A percentile compares a stretch with the other conserved stretches of the same genome.
phyloP scores from a whole-genome alignment of 163 green algal genomes.

The Scenedesmus sp. region DNA sequence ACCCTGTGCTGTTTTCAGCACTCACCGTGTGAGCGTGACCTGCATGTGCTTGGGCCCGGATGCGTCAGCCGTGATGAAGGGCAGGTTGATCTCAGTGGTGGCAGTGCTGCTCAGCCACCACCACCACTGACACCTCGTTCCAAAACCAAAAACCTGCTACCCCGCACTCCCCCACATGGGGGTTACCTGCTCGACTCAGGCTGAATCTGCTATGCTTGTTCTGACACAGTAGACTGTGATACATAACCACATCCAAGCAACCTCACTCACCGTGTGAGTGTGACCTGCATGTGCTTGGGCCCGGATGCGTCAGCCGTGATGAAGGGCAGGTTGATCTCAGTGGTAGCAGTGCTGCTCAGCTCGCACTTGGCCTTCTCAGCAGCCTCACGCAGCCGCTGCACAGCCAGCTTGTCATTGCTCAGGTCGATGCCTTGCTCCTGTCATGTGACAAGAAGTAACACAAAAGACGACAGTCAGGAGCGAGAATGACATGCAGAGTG shows the following conservation, averaged over 20 bases:
- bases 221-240: too few relatives aligned
- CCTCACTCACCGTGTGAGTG: slow-evolving; percentile 61
- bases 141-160: too few relatives aligned
- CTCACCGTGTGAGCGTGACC: neutral
- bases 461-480: neutral
- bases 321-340: slow-evolving; percentile 92
- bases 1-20: too few relatives aligned
- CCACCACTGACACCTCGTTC: too few relatives aligned
- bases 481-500: too few relatives aligned
- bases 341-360: slow-evolving; percentile 79
- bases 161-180: too few relatives aligned
- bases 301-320: slow-evolving; percentile 87
- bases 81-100: too few relatives aligned
- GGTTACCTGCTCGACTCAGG: too few relatives aligned
- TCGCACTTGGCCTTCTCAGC: slow-evolving; percentile 92
- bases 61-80: neutral
- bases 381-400: slow-evolving; percentile 91
- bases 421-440: slow-evolving; percentile 88
- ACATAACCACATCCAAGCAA: too few relatives aligned
- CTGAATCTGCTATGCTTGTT: too few relatives aligned
- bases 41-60: neutral
- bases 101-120: too few relatives aligned
- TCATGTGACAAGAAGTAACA: neutral
- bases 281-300: slow-evolving; percentile 87
- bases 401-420: slow-evolving; percentile 86